Evolutionary conservation across 805 yeast genomes (phyloP).

Genomic region (Metschnikowia matae): DNA sequence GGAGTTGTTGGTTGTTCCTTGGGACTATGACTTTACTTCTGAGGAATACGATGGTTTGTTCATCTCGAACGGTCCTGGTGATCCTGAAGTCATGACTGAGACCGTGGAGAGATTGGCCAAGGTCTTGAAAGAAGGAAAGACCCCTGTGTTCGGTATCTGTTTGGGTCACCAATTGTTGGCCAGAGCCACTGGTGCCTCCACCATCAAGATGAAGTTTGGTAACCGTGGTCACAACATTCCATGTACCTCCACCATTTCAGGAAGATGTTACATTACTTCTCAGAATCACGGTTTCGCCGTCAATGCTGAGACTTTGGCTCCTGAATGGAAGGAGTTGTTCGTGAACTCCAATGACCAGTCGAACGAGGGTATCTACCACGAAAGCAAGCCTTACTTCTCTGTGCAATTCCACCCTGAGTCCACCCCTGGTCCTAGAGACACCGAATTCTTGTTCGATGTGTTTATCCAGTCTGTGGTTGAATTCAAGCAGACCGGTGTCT

Average conservation of each 20-base stretch:
- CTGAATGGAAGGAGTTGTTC: slow-evolving; percentile 91
- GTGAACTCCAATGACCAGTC: slow-evolving; percentile 96
- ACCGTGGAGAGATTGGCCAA: slow-evolving; percentile 57
- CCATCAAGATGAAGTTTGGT: slow-evolving; percentile 91
- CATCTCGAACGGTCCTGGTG: slow-evolving; percentile 99
- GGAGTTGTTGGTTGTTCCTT: slow-evolving; percentile 91
- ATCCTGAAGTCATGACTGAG: slow-evolving; percentile 79
- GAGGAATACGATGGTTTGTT: slow-evolving; percentile 94
- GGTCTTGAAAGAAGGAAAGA: slow-evolving; percentile 60
- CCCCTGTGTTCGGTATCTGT: slow-evolving; percentile 97
- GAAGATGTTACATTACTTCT: slow-evolving; percentile 96
- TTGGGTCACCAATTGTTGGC: slow-evolving; percentile 96
- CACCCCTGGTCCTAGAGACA: slow-evolving; percentile 98
- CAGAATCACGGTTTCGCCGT: slow-evolving; percentile 99
- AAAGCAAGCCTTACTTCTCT: slow-evolving; percentile 84
- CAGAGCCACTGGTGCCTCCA: slow-evolving; percentile 91
- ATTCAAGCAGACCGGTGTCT: slow-evolving; percentile 51
- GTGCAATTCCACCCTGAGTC: slow-evolving; percentile 99
- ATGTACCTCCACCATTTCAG: slow-evolving; percentile 82
- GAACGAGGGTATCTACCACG: slow-evolving; percentile 96
- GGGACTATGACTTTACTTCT: slow-evolving; percentile 78
- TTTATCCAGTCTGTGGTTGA: slow-evolving; percentile 79
- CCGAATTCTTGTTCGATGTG: slow-evolving; percentile 93
- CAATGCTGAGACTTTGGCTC: slow-evolving; percentile 66
- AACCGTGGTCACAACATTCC: slow-evolving; percentile 99